phyloP scores from a whole-genome alignment of 1,284 basidiomycete genomes.

The Marasmius oreades region DNA sequence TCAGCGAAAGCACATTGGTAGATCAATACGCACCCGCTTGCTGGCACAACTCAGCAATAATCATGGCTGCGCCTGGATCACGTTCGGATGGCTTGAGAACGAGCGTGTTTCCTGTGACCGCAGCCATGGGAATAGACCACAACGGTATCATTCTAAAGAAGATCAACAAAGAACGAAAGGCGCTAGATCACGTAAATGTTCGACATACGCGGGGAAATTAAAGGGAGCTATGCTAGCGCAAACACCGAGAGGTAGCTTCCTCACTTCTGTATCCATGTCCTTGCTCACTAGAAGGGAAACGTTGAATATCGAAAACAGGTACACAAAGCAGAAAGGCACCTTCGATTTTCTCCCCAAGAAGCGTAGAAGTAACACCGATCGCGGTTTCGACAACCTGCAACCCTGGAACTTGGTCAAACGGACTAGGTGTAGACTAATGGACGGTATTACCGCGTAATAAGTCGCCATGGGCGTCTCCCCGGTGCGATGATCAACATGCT shows the following conservation, averaged over 20 bases:
- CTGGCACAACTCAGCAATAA: constrained; percentile 92
- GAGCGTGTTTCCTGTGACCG: constrained; percentile 92
- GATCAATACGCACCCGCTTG: constrained; percentile 56
- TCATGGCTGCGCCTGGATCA: constrained; percentile 96
- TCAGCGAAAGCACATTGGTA: constrained; percentile 12
- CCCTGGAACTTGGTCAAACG: constrained; percentile 25
- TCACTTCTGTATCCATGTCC: constrained; percentile 95
- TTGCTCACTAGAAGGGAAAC: constrained; percentile 68
- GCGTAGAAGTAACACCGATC: constrained; percentile 76
- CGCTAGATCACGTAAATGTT: neutral
- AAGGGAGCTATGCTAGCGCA: constrained; percentile 85
- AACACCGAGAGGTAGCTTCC: constrained; percentile 76
- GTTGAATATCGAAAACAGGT: neutral
- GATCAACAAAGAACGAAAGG: constrained; percentile 4
- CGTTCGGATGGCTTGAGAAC: constrained; percentile 96
- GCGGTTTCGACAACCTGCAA: constrained; percentile 94
- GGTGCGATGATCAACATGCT: too few relatives aligned
- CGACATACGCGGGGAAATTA: constrained; percentile 84
- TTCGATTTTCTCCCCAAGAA: constrained; percentile 91
- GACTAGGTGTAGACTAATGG: neutral
- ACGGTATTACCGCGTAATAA: constrained; percentile 64
- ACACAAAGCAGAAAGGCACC: constrained; percentile 35
- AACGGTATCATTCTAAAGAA: constrained; percentile 86
- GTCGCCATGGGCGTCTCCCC: constrained; percentile 87
- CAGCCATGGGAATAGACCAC: constrained; percentile 90